These are phyloP conservation scores for Puccinia novopanici DNA, from an alignment of 1,284 basidiomycete genomes.

Conservation along the genomic window DNA sequence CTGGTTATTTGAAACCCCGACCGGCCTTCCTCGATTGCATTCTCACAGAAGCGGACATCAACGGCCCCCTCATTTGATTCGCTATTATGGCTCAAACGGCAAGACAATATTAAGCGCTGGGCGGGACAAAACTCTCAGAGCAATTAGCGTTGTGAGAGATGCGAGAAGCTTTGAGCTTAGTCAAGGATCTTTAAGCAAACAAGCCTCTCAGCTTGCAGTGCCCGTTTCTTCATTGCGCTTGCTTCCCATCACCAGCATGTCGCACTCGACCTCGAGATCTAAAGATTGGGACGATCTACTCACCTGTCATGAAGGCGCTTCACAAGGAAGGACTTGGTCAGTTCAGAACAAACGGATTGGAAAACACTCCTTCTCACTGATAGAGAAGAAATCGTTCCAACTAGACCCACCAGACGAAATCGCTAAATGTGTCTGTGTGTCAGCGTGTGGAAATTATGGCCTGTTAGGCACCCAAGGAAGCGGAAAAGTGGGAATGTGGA, in stretches of 20 bases:
- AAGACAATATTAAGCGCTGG: constrained; percentile 84
- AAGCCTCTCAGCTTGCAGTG: constrained; percentile 76
- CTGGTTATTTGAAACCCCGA: constrained; percentile 93
- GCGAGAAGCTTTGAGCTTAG: constrained; percentile 90
- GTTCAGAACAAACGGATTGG: constrained; percentile 80
- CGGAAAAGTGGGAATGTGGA: constrained; percentile 77
- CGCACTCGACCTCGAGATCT: constrained; percentile 75
- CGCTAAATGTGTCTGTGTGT: constrained; percentile 72
- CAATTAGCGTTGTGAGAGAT: constrained; percentile 88
- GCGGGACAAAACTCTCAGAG: constrained; percentile 81
- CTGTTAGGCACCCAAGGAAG: constrained; percentile 79
- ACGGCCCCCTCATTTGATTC: constrained; percentile 83
- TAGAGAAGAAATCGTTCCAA: constrained; percentile 54
- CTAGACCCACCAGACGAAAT: constrained; percentile 65
- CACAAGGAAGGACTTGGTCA: constrained; percentile 80
- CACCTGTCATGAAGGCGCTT: constrained; percentile 77
- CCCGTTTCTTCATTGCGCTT: constrained; percentile 72
- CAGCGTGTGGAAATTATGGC: constrained; percentile 95
- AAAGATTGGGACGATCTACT: constrained; percentile 98
- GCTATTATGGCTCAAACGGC: constrained; percentile 94
- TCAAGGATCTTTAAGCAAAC: constrained; percentile 86
- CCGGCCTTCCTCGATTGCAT: constrained; percentile 77
- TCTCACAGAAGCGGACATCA: constrained; percentile 92
- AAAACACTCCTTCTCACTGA: constrained; percentile 64
- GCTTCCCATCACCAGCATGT: constrained; percentile 73